Conservation (phyloP, 2,329 filamentous ascomycete genomes). For the Gremmenia infestans region DNA sequence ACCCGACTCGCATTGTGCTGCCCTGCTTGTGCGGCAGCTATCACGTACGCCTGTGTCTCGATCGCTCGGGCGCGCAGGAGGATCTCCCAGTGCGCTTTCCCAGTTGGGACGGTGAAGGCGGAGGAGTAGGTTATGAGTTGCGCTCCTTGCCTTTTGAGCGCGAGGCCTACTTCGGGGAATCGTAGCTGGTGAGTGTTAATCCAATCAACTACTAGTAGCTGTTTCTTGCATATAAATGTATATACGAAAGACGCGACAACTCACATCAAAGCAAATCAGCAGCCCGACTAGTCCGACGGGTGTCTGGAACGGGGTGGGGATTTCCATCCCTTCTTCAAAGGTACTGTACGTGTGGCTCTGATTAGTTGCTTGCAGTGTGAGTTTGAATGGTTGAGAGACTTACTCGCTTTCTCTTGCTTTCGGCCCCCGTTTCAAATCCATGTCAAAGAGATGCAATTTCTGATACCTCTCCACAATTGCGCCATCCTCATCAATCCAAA, state of each 20-base stretch:
- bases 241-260: slow-evolving; percentile 14
- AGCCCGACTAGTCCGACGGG: slow-evolving; percentile 70
- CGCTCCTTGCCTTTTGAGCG: slow-evolving; percentile 60
- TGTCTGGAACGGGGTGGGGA: slow-evolving; percentile 68
- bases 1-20: slow-evolving; percentile 66
- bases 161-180: slow-evolving; percentile 70
- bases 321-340: slow-evolving; percentile 57
- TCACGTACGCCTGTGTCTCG: slow-evolving; percentile 84
- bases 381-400: no score
- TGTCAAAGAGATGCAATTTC: slow-evolving; percentile 87
- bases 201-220: background rate
- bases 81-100: slow-evolving; percentile 78
- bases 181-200: slow-evolving; percentile 46
- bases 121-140: slow-evolving; percentile 82
- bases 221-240: background rate
- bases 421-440: slow-evolving; percentile 45
- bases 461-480: slow-evolving; percentile 63
- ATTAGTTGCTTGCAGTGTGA: no score
- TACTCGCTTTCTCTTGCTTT: slow-evolving; percentile 55
- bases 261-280: slow-evolving; percentile 81
- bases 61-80: slow-evolving; percentile 77
- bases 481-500: slow-evolving; percentile 61
- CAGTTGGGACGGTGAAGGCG: slow-evolving; percentile 84
- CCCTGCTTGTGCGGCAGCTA: slow-evolving; percentile 81
- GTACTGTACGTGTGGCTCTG: no score